phyloP scores from a whole-genome alignment of 495 filamentous ascomycete species.

The Annulohypoxylon maeteangense region DNA sequence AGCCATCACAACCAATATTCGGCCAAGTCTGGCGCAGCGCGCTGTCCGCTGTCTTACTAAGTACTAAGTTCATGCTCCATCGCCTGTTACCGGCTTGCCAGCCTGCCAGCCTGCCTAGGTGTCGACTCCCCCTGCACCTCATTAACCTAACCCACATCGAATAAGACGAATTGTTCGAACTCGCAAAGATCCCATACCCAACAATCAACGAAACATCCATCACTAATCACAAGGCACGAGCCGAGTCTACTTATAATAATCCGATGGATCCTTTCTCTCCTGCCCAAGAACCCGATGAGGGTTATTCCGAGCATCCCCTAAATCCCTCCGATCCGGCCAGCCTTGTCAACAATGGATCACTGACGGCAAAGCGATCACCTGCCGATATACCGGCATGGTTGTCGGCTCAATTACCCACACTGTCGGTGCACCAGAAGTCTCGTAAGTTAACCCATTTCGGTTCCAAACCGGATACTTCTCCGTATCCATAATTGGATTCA shows the following conservation, averaged over 20 bases:
- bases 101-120: too few relatives aligned
- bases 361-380: slow-evolving; percentile 42
- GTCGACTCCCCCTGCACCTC: slow-evolving; percentile 15
- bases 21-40: slow-evolving; percentile 23
- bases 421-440: slow-evolving; percentile 59
- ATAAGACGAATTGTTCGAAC: slow-evolving; percentile 6
- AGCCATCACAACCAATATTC: slow-evolving; percentile 20
- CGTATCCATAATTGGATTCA: slow-evolving; percentile 13
- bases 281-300: slow-evolving; percentile 63
- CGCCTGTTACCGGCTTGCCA: slow-evolving; percentile 16
- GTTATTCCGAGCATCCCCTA: slow-evolving; percentile 68
- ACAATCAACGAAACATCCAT: slow-evolving; percentile 15
- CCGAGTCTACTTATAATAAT: slow-evolving; percentile 3
- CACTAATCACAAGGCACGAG: slow-evolving; percentile 31
- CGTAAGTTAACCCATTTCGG: slow-evolving; percentile 50
- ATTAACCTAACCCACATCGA: not conserved
- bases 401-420: slow-evolving; percentile 55
- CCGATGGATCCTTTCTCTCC: slow-evolving; percentile 52
- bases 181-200: slow-evolving; percentile 9
- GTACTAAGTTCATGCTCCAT: slow-evolving; percentile 27
- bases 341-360: slow-evolving; percentile 38
- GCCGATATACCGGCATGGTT: slow-evolving; percentile 57
- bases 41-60: slow-evolving; percentile 35
- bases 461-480: not conserved
- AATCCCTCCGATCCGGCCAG: slow-evolving; percentile 50